Conservation (phyloP, 352 stramenopile species). For the Phytophthora litchii region DNA sequence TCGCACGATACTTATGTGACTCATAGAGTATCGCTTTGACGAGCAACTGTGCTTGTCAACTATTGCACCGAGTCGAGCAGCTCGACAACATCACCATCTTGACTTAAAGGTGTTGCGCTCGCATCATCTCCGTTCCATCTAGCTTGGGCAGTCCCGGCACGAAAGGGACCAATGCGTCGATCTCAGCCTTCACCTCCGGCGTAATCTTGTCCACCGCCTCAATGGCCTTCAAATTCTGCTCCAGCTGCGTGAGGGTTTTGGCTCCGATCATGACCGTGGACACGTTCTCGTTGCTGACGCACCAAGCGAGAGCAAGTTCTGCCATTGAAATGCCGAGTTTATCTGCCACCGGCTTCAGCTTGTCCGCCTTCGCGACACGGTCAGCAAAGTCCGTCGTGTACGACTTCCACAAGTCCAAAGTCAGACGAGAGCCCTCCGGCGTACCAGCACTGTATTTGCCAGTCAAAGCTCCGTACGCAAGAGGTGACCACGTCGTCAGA, state of each 20-base stretch:
- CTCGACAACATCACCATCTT: too few relatives aligned
- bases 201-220: slow-evolving; percentile 52
- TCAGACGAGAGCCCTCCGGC: slow-evolving; percentile 52
- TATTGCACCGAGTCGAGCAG: too few relatives aligned
- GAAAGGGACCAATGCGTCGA: slow-evolving; percentile 46
- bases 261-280: slow-evolving; percentile 66
- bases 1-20: too few relatives aligned
- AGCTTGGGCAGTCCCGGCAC: neutral
- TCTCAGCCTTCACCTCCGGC: slow-evolving; percentile 46
- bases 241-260: slow-evolving; percentile 48
- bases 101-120: neutral
- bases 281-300: slow-evolving; percentile 55
- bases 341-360: slow-evolving; percentile 45
- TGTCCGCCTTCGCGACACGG: slow-evolving; percentile 29
- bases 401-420: slow-evolving; percentile 37
- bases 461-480: slow-evolving; percentile 61
- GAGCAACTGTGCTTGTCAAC: too few relatives aligned
- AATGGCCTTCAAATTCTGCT: slow-evolving; percentile 62
- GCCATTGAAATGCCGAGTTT: slow-evolving; percentile 46
- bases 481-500: slow-evolving; percentile 65
- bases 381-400: slow-evolving; percentile 25
- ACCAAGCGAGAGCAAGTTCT: slow-evolving; percentile 66
- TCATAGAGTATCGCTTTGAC: too few relatives aligned
- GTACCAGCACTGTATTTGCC: slow-evolving; percentile 75
- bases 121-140: neutral